Percentiles rank a stretch among this genome's conserved stretches.
These are phyloP conservation scores for Pythium biforme DNA, from an alignment of 352 stramenopile genomes.

Conservation along the genomic window DNA sequence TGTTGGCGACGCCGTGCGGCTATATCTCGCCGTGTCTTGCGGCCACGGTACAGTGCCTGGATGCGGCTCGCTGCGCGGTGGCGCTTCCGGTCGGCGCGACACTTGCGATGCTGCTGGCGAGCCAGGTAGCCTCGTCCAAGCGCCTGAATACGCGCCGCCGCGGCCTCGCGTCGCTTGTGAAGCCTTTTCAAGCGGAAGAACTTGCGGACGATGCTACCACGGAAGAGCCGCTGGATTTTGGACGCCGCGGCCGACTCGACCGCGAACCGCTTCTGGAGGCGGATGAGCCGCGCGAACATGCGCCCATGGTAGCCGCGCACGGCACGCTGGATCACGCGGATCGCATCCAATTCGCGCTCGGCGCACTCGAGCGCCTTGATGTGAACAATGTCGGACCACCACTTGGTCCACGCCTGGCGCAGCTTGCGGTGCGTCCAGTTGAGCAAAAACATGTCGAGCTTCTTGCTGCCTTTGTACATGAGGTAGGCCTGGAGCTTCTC, in stretches of 20 bases:
- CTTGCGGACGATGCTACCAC: slow-evolving; percentile 52
- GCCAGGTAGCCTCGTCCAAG: slow-evolving; percentile 42
- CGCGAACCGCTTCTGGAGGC: slow-evolving; percentile 39
- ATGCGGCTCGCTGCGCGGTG: slow-evolving; percentile 49
- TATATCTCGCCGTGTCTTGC: slow-evolving; percentile 43
- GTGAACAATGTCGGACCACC: slow-evolving; percentile 54
- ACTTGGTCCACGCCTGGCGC: slow-evolving; percentile 65
- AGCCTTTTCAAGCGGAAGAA: slow-evolving; percentile 62
- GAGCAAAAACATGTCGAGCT: slow-evolving; percentile 63
- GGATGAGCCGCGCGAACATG: slow-evolving; percentile 45
- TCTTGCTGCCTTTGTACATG: slow-evolving; percentile 78
- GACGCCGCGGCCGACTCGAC: slow-evolving; percentile 39
- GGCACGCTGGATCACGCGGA: slow-evolving; percentile 57
- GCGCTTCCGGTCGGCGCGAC: slow-evolving; percentile 26
- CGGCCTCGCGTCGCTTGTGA: slow-evolving; percentile 36
- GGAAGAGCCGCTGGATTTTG: slow-evolving; percentile 64
- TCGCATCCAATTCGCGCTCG: slow-evolving; percentile 47
- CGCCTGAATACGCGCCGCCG: slow-evolving; percentile 56
- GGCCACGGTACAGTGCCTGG: slow-evolving; percentile 59
- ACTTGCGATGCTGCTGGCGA: slow-evolving; percentile 24
- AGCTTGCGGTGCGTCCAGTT: slow-evolving; percentile 75
- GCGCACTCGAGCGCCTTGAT: slow-evolving; percentile 52
- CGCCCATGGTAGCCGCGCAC: slow-evolving; percentile 50
- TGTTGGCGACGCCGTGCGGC: slow-evolving; percentile 21
- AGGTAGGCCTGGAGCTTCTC: slow-evolving; percentile 72